phyloP scores from a whole-genome alignment of 106 monocot genomes.

The Dendrobium huoshanense region DNA sequence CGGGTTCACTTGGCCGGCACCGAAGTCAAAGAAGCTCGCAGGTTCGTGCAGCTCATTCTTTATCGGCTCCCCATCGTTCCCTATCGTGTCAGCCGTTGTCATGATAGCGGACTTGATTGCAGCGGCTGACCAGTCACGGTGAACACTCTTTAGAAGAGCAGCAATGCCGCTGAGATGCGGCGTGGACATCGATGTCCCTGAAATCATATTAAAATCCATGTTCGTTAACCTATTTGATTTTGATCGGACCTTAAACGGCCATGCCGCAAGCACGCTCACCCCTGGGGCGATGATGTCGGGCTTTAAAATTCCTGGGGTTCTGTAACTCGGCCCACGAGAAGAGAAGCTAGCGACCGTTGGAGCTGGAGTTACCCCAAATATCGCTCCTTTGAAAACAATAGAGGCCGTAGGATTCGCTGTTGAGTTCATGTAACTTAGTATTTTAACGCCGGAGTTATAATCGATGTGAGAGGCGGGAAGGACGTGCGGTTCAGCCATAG shows the following conservation, averaged over 20 bases:
- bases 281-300: not conserved
- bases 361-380: slow-evolving; percentile 1
- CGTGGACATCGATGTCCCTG: slow-evolving; percentile 23
- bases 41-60: not conserved
- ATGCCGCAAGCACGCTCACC: not conserved
- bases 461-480: slow-evolving; percentile 8
- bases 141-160: slow-evolving; percentile 12
- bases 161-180: slow-evolving; percentile 15
- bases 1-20: slow-evolving; percentile 18
- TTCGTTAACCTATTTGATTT: not conserved
- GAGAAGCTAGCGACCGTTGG: slow-evolving; percentile 10
- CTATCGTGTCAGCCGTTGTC: not conserved
- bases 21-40: not conserved
- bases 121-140: slow-evolving; percentile 18
- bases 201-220: not conserved
- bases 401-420: not conserved
- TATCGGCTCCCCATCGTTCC: not conserved
- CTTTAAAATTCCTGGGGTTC: slow-evolving; percentile 3
- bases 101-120: slow-evolving; percentile 20
- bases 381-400: slow-evolving; percentile 10
- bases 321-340: slow-evolving; percentile 16
- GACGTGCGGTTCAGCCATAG: not conserved
- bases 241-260: not conserved
- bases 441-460: not conserved
- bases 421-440: not conserved